A percentile compares a stretch with the other conserved stretches of the same genome.
phyloP scores from a whole-genome alignment of 768 basidiomycete species.

The Chalciporus chontae region DNA sequence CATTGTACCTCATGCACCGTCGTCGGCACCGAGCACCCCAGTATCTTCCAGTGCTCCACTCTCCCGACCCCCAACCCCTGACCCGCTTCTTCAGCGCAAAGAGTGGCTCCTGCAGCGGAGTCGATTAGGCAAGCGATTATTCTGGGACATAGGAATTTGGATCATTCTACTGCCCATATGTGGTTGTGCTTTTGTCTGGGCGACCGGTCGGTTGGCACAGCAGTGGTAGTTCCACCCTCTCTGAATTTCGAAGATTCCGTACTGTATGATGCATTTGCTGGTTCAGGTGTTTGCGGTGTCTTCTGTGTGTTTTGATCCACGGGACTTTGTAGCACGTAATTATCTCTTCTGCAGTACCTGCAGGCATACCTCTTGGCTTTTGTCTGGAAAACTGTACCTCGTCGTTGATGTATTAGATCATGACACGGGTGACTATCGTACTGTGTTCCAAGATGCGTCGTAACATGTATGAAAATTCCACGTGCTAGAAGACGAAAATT shows the following conservation, averaged over 20 bases:
- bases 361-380: neutral
- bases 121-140: slow-evolving; percentile 64
- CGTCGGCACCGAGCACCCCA: slow-evolving; percentile 20
- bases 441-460: too few relatives aligned
- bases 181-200: slow-evolving; percentile 54
- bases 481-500: too few relatives aligned
- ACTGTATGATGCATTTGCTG: slow-evolving; percentile 3
- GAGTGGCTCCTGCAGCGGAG: slow-evolving; percentile 78
- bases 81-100: slow-evolving; percentile 81
- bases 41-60: slow-evolving; percentile 13
- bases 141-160: slow-evolving; percentile 87
- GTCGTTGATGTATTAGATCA: neutral
- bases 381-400: neutral
- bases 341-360: neutral
- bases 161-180: slow-evolving; percentile 62
- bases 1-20: slow-evolving; percentile 56
- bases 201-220: slow-evolving; percentile 45
- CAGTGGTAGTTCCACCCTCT: slow-evolving; percentile 42
- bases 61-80: slow-evolving; percentile 36
- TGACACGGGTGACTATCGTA: neutral
- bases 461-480: too few relatives aligned
- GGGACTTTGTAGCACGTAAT: slow-evolving; percentile 3
- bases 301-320: neutral
- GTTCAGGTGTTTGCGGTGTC: slow-evolving; percentile 1
- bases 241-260: neutral